These are phyloP conservation scores for Arthroderma uncinatum DNA, from an alignment of 2,329 filamentous ascomycete genomes.

Conservation along the genomic window DNA sequence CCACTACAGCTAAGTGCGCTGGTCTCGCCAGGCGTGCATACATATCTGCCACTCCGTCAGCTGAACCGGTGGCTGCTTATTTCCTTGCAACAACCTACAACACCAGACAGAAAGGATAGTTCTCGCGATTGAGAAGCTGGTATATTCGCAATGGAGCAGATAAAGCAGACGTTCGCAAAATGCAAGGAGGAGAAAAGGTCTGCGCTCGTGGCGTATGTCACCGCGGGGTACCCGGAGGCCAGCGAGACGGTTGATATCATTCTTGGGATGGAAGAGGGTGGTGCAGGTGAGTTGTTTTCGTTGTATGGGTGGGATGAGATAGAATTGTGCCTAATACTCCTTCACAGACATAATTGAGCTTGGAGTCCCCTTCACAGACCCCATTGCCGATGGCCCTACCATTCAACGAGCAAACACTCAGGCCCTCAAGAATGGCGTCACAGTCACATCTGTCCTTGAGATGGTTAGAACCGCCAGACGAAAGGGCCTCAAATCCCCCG, in stretches of 20 bases:
- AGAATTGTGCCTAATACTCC: neutral
- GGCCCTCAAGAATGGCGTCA: slow-evolving; percentile 81
- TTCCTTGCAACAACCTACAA: neutral
- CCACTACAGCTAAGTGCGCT: neutral
- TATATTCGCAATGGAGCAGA: slow-evolving; percentile 37
- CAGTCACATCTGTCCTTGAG: slow-evolving; percentile 62
- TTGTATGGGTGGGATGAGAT: neutral
- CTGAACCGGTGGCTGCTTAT: neutral
- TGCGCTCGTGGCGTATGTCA: slow-evolving; percentile 91
- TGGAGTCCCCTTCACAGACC: slow-evolving; percentile 92
- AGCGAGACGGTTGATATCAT: slow-evolving; percentile 73
- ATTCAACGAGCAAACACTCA: slow-evolving; percentile 92
- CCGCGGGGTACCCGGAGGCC: slow-evolving; percentile 78
- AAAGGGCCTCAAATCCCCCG: slow-evolving; percentile 65
- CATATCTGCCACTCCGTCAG: neutral
- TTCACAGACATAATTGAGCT: slow-evolving; percentile 78
- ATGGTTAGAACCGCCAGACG: slow-evolving; percentile 73
- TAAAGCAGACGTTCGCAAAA: slow-evolving; percentile 47
- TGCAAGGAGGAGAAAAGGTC: slow-evolving; percentile 52
- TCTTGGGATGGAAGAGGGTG: slow-evolving; percentile 82
- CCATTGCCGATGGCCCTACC: slow-evolving; percentile 92
- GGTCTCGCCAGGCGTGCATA: neutral
- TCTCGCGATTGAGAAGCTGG: neutral
- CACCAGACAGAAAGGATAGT: neutral
- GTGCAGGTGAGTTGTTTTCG: slow-evolving; percentile 54